A percentile compares a stretch with the other conserved stretches of the same genome.
These are phyloP conservation scores for Aspergillus fischeri DNA, from an alignment of 2,329 filamentous ascomycete species.

Conservation along the genomic window DNA sequence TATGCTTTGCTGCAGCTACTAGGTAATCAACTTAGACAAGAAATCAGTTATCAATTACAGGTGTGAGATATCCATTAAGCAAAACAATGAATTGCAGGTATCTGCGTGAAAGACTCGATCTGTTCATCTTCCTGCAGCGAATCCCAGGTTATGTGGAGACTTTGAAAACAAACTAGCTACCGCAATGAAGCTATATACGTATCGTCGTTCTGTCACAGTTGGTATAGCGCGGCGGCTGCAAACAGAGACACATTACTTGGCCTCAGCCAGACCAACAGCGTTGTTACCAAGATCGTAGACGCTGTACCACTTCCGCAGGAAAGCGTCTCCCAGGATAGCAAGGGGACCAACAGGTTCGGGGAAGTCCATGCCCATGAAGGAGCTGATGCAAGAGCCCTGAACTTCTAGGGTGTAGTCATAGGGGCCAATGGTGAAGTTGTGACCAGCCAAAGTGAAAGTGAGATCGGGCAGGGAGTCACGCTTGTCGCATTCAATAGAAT, in stretches of 20 bases:
- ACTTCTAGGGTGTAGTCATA: conserved; percentile 96
- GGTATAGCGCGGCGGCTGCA: background rate
- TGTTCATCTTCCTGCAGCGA: background rate
- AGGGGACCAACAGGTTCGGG: conserved; percentile 82
- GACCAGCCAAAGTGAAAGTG: conserved; percentile 81
- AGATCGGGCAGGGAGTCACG: conserved; percentile 82
- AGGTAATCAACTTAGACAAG: too few relatives aligned
- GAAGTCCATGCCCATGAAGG: conserved; percentile 96
- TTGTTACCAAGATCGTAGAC: conserved; percentile 92
- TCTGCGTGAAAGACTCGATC: background rate
- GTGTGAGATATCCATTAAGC: background rate
- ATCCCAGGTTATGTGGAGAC: background rate
- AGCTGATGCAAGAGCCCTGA: conserved; percentile 91
- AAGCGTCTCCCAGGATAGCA: conserved; percentile 75
- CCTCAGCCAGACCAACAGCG: conserved; percentile 81
- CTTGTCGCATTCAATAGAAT: conserved; percentile 84
- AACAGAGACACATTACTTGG: conserved; percentile 54
- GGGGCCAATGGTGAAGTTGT: conserved; percentile 86
- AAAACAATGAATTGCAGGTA: background rate
- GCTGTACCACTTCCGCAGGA: conserved; percentile 67
- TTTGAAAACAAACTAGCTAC: background rate
- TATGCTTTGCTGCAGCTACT: background rate
- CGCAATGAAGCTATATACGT: conserved; percentile 2
- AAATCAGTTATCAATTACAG: background rate
- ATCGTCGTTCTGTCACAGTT: background rate